A percentile compares a stretch with the other conserved stretches of the same genome.
Conservation (phyloP, 1,284 basidiomycete species). For the Cryptococcus floricola region DNA sequence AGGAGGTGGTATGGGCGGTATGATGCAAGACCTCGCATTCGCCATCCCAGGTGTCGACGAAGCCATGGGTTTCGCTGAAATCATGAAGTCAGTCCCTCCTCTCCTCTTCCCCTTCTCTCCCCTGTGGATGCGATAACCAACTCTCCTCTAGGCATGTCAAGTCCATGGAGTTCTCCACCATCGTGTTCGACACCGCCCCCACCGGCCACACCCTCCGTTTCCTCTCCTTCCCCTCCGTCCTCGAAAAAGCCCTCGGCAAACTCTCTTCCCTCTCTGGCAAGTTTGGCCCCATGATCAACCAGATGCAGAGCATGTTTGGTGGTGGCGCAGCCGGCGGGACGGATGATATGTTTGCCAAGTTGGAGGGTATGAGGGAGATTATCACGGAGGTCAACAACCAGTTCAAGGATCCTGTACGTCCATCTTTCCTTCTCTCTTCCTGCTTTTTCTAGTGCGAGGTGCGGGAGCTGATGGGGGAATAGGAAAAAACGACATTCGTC, state of each 20-base stretch:
- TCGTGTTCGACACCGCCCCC: slow-evolving; percentile 98
- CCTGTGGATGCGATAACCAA: neutral
- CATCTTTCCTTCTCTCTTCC: neutral
- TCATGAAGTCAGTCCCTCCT: slow-evolving; percentile 80
- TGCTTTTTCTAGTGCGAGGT: neutral
- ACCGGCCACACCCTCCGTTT: slow-evolving; percentile 98
- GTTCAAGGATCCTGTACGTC: slow-evolving; percentile 91
- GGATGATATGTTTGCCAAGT: slow-evolving; percentile 97
- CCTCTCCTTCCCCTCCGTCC: slow-evolving; percentile 93
- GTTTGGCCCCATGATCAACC: slow-evolving; percentile 93
- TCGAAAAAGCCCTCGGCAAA: slow-evolving; percentile 96
- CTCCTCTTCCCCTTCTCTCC: neutral
- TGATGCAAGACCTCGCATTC: slow-evolving; percentile 99
- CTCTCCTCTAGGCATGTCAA: slow-evolving; percentile 76
- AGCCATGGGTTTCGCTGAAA: slow-evolving; percentile 99
- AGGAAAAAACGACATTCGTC: slow-evolving; percentile 97
- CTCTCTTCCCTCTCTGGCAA: slow-evolving; percentile 83
- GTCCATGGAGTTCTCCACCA: slow-evolving; percentile 99
- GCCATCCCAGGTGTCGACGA: slow-evolving; percentile 99
- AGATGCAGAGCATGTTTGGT: slow-evolving; percentile 96
- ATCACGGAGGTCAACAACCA: slow-evolving; percentile 99
- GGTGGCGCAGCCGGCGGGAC: slow-evolving; percentile 61
- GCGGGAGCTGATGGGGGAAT: neutral
- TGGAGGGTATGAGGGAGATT: slow-evolving; percentile 93
- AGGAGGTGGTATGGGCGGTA: slow-evolving; percentile 87